Base-by-base conservation (phyloP, 1,139 yeast species). In the Debaryomycetaceae sp. region DNA sequence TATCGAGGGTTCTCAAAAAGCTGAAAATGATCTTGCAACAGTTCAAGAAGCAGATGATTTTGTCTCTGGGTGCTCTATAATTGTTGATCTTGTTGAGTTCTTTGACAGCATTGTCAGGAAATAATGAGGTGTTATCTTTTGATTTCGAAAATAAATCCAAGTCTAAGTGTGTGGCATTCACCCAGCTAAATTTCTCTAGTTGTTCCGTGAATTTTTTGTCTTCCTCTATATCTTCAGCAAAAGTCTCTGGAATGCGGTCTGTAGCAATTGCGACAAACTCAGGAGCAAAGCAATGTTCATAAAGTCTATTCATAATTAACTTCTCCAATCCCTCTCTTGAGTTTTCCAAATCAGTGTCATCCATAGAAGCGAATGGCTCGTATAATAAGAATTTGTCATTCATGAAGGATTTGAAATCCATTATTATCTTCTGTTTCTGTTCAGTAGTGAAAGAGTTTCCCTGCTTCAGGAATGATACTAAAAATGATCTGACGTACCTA, bases 21-120 rank as follows among this genome's bases (percentile, higher is more conserved):
- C 96, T 95, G 70, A 90, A 90, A 6, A 95, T 85, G 13, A 93
- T 91, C 62, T 93, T 93, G 61, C 98, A 91, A 46, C 95, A 83
- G 65, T 95, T 95, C 48, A 95, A 72, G 6, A 93, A 75, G 61
- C 99, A 93, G 40, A 93, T 89, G 50, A 90, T 84, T 59, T 95
- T 95, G 59, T 95, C 99, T 45, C 99, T 74, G 8, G 99, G 99
- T 0, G 98, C 95, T 55, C 95, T 78, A 62, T 86, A 95, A 45
- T 80, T 76, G 61, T 87, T 87, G 57, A 93, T 82, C 56, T 89
- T 90, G 51, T 75, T 72, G 42, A 95, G 72, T 62, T 95, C 91
- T 6, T 63, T 74, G 1, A 83, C 77, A 0, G 98, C 95, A 47
- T 86, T 75, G 34, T 78, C 78, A 41, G 88, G 72, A 59, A 90